Conservation (phyloP, 2,329 filamentous ascomycete species). For the Fusarium pseudoanthophilum region DNA sequence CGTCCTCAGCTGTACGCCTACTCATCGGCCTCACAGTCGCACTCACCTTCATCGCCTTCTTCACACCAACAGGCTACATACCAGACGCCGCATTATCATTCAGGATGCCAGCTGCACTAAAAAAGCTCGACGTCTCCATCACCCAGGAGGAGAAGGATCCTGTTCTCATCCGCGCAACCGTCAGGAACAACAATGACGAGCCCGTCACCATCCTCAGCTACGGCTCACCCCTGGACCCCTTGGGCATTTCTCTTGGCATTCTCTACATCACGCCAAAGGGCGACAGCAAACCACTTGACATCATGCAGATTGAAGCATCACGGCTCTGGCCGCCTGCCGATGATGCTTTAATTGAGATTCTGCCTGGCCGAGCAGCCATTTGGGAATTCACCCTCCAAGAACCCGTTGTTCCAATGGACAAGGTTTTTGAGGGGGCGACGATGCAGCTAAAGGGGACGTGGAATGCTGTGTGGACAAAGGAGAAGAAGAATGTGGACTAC, state of each 20-base stretch:
- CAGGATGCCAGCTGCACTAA: conserved; percentile 32
- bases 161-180: conserved; percentile 50
- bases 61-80: conserved; percentile 19
- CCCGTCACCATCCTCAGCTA: conserved; percentile 57
- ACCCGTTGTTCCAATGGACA: conserved; percentile 49
- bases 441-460: conserved; percentile 53
- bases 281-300: conserved; percentile 48
- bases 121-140: conserved; percentile 49
- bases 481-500: conserved; percentile 38
- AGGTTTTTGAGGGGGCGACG: conserved; percentile 47
- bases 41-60: conserved; percentile 36
- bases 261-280: conserved; percentile 53
- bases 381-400: conserved; percentile 53
- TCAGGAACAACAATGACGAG: conserved; percentile 53
- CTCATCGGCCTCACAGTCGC: conserved; percentile 37
- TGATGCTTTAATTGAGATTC: conserved; percentile 54
- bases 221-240: conserved; percentile 57
- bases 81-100: conserved; percentile 22
- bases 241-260: conserved; percentile 56
- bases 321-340: conserved; percentile 54
- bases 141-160: conserved; percentile 50
- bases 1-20: conserved; percentile 32
- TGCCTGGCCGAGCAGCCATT: conserved; percentile 49
- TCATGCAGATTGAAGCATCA: conserved; percentile 52
- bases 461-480: conserved; percentile 47